Evolutionary conservation across 805 yeast genomes (phyloP), one percentile per base, ranked within the genome.

Genomic region (Candida boidinii): DNA sequence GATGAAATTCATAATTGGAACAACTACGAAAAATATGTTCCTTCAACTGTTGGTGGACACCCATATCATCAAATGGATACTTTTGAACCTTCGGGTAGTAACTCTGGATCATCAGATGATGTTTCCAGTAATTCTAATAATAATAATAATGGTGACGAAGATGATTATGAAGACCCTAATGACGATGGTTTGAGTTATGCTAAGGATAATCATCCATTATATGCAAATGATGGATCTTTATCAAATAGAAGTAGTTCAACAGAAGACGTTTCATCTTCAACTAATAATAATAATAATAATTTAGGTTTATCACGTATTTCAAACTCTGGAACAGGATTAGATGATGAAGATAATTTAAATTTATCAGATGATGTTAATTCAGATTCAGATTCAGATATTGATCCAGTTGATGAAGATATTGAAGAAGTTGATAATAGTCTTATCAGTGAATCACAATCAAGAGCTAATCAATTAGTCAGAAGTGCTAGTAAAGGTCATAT

Each of bases 141-240:
- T 14, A 45, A 30, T 13, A 39, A 34, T 29, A 37, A 28, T 28
- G 64, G 63, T 19, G 70, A 68, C 18, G 82, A 71, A 11, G 86
- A 80, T 38, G 87, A 78, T 39, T 79, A 81, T 46, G 74, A 73
- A 44, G 88, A 81, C 49, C 88, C 90, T 1, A 79, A 81, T 47
- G 90, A 82, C 51, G 90, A 81, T 47, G 90, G 90, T 0, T 75
- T 73, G 48, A 76, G 84, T 2, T 81, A 81, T 53, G 73, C 75
- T 33, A 78, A 73, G 49, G 64, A 68, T 17, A 59, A 66, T 26
- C 73, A 77, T 45, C 79, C 84, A 5, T 53, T 79, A 34, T 79
- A 80, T 46, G 74, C 69, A 41, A 58, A 72, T 3, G 61, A 53
- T 34, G 62, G 62, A 9, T 49, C 58, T 2, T 30, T 56, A n/a